These are phyloP conservation scores for Aureobasidium sp. DNA, from an alignment of 2,329 filamentous ascomycete genomes.

Conservation along the genomic window DNA sequence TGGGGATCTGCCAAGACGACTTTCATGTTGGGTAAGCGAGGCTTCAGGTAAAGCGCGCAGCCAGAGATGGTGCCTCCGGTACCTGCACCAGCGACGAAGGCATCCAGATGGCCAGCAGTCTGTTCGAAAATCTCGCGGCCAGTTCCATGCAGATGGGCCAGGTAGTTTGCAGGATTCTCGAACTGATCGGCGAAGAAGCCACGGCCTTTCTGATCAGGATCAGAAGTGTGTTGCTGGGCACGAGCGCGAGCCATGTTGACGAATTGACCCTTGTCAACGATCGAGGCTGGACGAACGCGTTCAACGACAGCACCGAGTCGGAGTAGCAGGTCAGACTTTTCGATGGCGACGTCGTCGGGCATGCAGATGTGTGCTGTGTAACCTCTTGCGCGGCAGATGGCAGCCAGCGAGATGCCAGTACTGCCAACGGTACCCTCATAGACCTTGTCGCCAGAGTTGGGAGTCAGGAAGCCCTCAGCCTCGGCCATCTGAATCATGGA, in stretches of 20 bases:
- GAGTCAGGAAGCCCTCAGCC: conserved; percentile 64
- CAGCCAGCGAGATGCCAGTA: conserved; percentile 90
- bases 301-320: conserved; percentile 92
- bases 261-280: conserved; percentile 88
- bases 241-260: conserved; percentile 81
- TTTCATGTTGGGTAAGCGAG: conserved; percentile 54
- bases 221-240: conserved; percentile 64
- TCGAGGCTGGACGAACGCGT: conserved; percentile 81
- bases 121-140: conserved; percentile 86
- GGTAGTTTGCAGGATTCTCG: conserved; percentile 82
- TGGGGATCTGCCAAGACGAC: conserved; percentile 89
- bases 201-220: conserved; percentile 53
- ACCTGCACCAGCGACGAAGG: conserved; percentile 87
- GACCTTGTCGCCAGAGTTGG: conserved; percentile 81
- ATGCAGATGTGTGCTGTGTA: conserved; percentile 97
- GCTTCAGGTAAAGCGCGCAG: conserved; percentile 76
- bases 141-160: conserved; percentile 72
- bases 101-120: conserved; percentile 66
- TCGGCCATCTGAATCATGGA: conserved; percentile 83
- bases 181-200: conserved; percentile 98
- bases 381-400: conserved; percentile 77
- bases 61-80: conserved; percentile 92
- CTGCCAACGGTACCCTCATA: conserved; percentile 97
- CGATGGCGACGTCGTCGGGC: conserved; percentile 81
- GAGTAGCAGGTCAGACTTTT: conserved; percentile 82